A percentile compares a stretch with the other conserved stretches of the same genome.
Evolutionary conservation across 2,329 filamentous ascomycete species (phyloP).

Genomic region (Sporothrix luriei): DNA sequence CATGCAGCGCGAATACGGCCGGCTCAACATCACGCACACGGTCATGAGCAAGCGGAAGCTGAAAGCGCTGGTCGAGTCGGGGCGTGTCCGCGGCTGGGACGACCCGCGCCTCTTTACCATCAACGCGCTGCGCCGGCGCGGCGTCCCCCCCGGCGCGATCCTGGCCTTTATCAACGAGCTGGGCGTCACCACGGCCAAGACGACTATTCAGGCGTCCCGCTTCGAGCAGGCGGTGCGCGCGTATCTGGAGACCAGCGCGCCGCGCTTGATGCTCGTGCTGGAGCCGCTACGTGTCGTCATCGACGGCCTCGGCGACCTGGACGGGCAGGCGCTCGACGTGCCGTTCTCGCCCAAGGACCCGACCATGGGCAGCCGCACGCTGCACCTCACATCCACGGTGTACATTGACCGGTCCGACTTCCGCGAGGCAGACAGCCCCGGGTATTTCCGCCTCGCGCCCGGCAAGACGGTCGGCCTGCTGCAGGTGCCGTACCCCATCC

Average conservation of each 20-base stretch:
- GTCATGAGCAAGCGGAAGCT: slow-evolving; percentile 87
- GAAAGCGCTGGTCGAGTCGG: slow-evolving; percentile 73
- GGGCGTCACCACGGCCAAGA: slow-evolving; percentile 80
- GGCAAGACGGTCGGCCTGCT: slow-evolving; percentile 71
- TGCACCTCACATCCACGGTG: slow-evolving; percentile 67
- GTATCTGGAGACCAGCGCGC: slow-evolving; percentile 85
- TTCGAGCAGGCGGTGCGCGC: slow-evolving; percentile 83
- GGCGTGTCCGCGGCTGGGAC: slow-evolving; percentile 84
- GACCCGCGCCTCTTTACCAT: slow-evolving; percentile 89
- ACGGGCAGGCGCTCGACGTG: slow-evolving; percentile 62
- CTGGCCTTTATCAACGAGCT: slow-evolving; percentile 89
- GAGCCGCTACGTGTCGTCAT: slow-evolving; percentile 83
- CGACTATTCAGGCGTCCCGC: slow-evolving; percentile 74
- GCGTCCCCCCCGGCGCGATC: slow-evolving; percentile 84
- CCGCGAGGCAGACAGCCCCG: slow-evolving; percentile 68
- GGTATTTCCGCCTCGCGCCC: slow-evolving; percentile 78
- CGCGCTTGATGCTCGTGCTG: slow-evolving; percentile 84
- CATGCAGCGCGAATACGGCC: slow-evolving; percentile 84
- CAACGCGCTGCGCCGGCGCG: slow-evolving; percentile 78
- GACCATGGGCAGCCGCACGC: slow-evolving; percentile 58
- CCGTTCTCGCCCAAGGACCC: slow-evolving; percentile 84
- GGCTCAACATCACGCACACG: slow-evolving; percentile 76
- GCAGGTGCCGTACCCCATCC: slow-evolving; percentile 70
- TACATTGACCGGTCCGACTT: slow-evolving; percentile 86
- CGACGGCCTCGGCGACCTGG: slow-evolving; percentile 63